Percentiles rank a stretch among this genome's conserved stretches.
Evolutionary conservation across 2,329 filamentous ascomycete genomes (phyloP).

Genomic region (Neonectria hederae): DNA sequence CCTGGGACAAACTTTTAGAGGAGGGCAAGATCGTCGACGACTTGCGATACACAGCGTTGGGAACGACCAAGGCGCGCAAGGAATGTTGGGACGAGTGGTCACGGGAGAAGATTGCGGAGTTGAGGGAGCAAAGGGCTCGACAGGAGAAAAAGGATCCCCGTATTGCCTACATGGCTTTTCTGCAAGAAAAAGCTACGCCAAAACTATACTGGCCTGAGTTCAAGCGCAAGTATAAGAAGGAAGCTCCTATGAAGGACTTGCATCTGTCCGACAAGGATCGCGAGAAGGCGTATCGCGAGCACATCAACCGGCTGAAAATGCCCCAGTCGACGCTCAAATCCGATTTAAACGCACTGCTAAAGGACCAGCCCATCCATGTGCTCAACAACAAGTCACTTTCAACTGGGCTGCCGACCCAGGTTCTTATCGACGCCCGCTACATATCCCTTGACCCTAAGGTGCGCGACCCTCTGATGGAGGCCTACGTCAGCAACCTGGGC

Average conservation of each 20-base stretch:
- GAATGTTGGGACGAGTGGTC: slow-evolving; percentile 89
- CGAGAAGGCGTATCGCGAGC: slow-evolving; percentile 82
- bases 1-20: slow-evolving; percentile 91
- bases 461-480: slow-evolving; percentile 72
- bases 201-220: slow-evolving; percentile 99
- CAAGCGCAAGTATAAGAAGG: slow-evolving; percentile 87
- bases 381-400: slow-evolving; percentile 69
- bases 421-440: slow-evolving; percentile 75
- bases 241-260: slow-evolving; percentile 80
- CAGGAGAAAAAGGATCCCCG: slow-evolving; percentile 85
- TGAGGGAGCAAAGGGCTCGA: slow-evolving; percentile 77
- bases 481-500: slow-evolving; percentile 71
- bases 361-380: slow-evolving; percentile 63
- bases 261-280: slow-evolving; percentile 78
- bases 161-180: slow-evolving; percentile 82
- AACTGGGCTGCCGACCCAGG: slow-evolving; percentile 66
- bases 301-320: slow-evolving; percentile 73
- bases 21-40: slow-evolving; percentile 86
- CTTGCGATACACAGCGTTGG: slow-evolving; percentile 82
- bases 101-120: slow-evolving; percentile 75
- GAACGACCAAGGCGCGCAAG: slow-evolving; percentile 81
- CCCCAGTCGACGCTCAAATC: slow-evolving; percentile 72
- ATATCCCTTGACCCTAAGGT: slow-evolving; percentile 70
- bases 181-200: slow-evolving; percentile 83
- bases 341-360: slow-evolving; percentile 74